phyloP scores from a whole-genome alignment of 2,329 filamentous ascomycete genomes.

The Davidsoniella australis region DNA sequence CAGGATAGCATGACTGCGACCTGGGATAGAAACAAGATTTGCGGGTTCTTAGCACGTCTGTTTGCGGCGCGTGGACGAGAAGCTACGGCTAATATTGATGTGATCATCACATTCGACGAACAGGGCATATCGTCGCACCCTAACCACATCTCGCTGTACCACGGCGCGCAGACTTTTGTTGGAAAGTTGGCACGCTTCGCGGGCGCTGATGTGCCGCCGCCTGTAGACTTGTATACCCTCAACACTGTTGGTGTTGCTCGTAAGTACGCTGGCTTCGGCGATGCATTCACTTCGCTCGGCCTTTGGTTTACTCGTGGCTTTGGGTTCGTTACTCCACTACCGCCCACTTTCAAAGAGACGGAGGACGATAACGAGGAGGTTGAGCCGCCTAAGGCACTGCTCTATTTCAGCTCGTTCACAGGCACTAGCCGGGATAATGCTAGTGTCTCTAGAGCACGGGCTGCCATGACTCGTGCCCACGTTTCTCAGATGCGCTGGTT shows the following conservation, averaged over 20 bases:
- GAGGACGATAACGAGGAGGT: constrained; percentile 15
- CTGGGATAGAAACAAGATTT: constrained; percentile 59
- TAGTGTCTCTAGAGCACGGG: constrained; percentile 44
- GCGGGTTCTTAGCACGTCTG: constrained; percentile 49
- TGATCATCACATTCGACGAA: constrained; percentile 80
- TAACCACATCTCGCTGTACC: constrained; percentile 81
- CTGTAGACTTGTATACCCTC: constrained; percentile 69
- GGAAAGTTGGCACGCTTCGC: constrained; percentile 37
- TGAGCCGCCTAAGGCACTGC: constrained; percentile 32
- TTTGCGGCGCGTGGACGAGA: constrained; percentile 47
- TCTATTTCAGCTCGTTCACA: constrained; percentile 57
- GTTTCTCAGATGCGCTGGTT: constrained; percentile 98
- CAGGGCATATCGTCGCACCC: constrained; percentile 71
- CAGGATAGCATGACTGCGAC: constrained; percentile 72
- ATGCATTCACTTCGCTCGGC: constrained; percentile 54
- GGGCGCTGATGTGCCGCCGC: constrained; percentile 2
- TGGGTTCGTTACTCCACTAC: constrained; percentile 12
- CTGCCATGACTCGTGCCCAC: constrained; percentile 80
- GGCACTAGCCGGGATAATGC: constrained; percentile 22
- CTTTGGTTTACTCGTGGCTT: constrained; percentile 28
- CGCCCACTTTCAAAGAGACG: constrained; percentile 6
- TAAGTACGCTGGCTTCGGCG: constrained; percentile 68
- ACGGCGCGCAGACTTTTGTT: constrained; percentile 62
- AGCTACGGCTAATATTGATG: constrained; percentile 47
- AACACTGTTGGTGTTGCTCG: constrained; percentile 53